These are phyloP conservation scores for Fomitopsis betulina DNA, from an alignment of 1,284 basidiomycete species.

Conservation along the genomic window DNA sequence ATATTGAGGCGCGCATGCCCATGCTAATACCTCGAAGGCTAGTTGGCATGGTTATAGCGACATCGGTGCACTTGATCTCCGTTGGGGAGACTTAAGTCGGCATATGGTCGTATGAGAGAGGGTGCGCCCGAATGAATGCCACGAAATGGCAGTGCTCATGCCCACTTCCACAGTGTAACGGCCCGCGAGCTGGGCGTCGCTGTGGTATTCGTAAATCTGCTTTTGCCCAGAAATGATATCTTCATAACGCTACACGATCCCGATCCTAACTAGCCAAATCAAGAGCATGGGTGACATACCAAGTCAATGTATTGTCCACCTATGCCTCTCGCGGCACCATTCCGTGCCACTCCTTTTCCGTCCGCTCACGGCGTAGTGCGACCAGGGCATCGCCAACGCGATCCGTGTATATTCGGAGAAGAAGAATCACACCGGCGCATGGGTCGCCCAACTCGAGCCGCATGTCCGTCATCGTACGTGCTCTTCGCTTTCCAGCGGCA, in stretches of 20 bases:
- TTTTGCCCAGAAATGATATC: background rate
- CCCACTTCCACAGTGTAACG: background rate
- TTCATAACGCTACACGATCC: constrained; percentile 23
- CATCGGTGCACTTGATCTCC: constrained; percentile 38
- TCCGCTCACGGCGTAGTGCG: constrained; percentile 23
- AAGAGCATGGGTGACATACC: constrained; percentile 41
- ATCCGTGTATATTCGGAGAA: constrained; percentile 39
- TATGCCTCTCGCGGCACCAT: too few species aligned
- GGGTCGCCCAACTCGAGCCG: constrained; percentile 43
- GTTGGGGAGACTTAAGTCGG: constrained; percentile 51
- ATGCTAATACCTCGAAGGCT: too few species aligned
- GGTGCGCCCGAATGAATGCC: constrained; percentile 17
- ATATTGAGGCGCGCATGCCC: constrained; percentile 37
- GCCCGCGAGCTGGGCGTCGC: constrained; percentile 27
- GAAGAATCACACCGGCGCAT: constrained; percentile 51
- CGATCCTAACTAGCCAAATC: constrained; percentile 48
- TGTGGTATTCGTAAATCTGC: constrained; percentile 42
- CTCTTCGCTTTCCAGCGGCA: too few species aligned
- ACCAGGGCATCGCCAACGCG: constrained; percentile 49
- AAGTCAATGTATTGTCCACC: constrained; percentile 10
- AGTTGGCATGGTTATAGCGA: too few species aligned
- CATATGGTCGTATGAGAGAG: constrained; percentile 43
- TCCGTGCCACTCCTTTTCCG: too few species aligned
- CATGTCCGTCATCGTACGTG: constrained; percentile 42
- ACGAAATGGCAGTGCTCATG: background rate